A percentile compares a stretch with the other conserved stretches of the same genome.
phyloP scores from a whole-genome alignment of 495 filamentous ascomycete species.

The Neurospora sp. region DNA sequence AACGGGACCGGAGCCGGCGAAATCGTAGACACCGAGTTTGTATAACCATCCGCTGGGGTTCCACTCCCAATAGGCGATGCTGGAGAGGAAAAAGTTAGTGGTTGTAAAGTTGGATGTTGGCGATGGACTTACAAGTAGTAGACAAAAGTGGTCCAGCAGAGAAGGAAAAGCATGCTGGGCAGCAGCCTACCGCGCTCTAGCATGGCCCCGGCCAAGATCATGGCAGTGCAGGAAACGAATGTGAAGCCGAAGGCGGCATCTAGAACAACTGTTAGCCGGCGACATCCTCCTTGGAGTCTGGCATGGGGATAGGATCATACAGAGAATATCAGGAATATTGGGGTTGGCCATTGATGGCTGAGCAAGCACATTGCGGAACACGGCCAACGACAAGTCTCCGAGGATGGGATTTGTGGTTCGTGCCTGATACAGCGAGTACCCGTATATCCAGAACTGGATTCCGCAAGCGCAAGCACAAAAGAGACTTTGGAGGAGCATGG shows the following conservation, averaged over 20 bases:
- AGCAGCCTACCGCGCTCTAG: conserved; percentile 69
- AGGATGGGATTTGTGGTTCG: conserved; percentile 73
- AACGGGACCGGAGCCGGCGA: conserved; percentile 78
- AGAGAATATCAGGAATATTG: conserved; percentile 70
- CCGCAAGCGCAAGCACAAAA: conserved; percentile 75
- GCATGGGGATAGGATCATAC: conserved; percentile 62
- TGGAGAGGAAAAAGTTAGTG: conserved; percentile 32
- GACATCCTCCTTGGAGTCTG: not conserved
- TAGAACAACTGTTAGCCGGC: not conserved
- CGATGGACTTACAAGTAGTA: conserved; percentile 33
- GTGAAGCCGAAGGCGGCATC: conserved; percentile 6
- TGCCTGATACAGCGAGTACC: conserved; percentile 86
- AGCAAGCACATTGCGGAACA: conserved; percentile 62
- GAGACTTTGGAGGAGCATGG: conserved; percentile 83
- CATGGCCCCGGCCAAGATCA: conserved; percentile 18
- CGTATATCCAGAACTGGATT: conserved; percentile 99
- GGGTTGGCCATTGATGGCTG: conserved; percentile 63
- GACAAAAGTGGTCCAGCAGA: conserved; percentile 78
- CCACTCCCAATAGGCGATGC: conserved; percentile 84
- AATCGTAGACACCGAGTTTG: conserved; percentile 67
- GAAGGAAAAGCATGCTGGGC: conserved; percentile 78
- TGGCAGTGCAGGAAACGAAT: conserved; percentile 13
- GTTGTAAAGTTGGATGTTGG: not conserved
- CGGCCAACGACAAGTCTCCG: conserved; percentile 73
- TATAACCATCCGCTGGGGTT: conserved; percentile 70